These are phyloP conservation scores for Cutaneotrichosporon sp. DNA, from an alignment of 1,284 basidiomycete species.

Conservation along the genomic window DNA sequence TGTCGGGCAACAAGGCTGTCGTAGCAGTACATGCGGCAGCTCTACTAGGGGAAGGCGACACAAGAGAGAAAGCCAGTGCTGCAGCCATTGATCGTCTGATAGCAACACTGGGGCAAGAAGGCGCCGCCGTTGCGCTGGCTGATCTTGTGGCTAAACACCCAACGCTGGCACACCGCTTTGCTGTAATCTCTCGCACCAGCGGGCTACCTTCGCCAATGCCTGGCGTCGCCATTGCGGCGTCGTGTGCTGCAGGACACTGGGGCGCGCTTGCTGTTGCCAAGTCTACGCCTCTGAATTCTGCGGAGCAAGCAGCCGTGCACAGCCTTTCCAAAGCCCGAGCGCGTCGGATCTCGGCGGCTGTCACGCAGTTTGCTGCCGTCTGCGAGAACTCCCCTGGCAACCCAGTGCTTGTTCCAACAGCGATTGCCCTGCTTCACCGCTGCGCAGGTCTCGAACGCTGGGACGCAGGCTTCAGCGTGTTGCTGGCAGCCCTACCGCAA, in stretches of 20 bases:
- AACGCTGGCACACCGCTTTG: constrained; percentile 12
- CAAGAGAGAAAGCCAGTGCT: background rate
- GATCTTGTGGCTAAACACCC: background rate
- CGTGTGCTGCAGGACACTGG: constrained; percentile 13
- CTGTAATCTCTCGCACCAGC: background rate
- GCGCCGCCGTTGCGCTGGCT: background rate
- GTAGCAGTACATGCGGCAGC: background rate
- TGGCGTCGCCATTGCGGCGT: constrained; percentile 6
- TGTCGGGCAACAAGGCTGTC: background rate
- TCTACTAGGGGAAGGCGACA: background rate
- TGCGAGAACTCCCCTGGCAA: background rate
- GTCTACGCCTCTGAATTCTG: background rate
- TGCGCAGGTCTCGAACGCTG: background rate
- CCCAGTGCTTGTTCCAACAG: constrained; percentile 1
- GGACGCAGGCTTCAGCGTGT: constrained; percentile 1
- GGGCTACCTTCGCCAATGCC: background rate
- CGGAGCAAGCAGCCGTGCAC: background rate
- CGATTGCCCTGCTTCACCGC: background rate
- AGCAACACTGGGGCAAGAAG: background rate
- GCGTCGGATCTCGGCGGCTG: background rate
- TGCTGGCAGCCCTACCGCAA: too few relatives aligned
- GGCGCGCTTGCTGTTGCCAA: constrained; percentile 4
- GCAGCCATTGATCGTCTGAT: background rate
- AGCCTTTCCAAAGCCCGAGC: background rate
- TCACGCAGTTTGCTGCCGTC: background rate